A percentile compares a stretch with the other conserved stretches of the same genome.
phyloP scores from a whole-genome alignment of 2,329 filamentous ascomycete genomes.

The Gnomoniopsis smithogilvyi region DNA sequence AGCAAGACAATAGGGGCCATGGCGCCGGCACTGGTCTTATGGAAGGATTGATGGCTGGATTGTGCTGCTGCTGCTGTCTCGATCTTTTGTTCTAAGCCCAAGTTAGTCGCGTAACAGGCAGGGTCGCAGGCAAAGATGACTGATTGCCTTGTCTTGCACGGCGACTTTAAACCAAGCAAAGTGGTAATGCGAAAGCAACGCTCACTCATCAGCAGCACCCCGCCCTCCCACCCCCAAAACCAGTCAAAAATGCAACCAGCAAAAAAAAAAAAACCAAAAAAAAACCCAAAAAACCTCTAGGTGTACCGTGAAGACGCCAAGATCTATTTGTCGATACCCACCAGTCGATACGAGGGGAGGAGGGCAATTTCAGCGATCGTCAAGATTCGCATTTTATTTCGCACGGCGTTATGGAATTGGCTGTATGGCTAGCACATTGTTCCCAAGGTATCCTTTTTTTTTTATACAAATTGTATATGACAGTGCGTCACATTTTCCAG shows the following conservation, averaged over 20 bases:
- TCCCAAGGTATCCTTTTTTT: not conserved
- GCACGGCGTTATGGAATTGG: constrained; percentile 6
- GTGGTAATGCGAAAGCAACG: too few species aligned
- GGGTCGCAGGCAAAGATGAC: too few species aligned
- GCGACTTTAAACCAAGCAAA: too few species aligned
- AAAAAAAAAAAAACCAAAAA: too few species aligned
- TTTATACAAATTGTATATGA: not conserved
- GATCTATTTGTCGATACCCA: not conserved
- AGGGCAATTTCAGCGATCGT: too few species aligned
- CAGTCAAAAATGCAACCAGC: too few species aligned
- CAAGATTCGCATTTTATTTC: constrained; percentile 10
- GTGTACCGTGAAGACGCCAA: too few species aligned
- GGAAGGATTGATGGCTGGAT: constrained; percentile 12
- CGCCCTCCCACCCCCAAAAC: too few species aligned
- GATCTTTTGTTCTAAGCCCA: constrained; percentile 11
- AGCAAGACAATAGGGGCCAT: constrained; percentile 7
- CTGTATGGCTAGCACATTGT: not conserved
- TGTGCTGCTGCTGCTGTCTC: constrained; percentile 20
- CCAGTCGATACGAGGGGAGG: too few species aligned
- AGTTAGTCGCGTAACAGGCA: too few species aligned
- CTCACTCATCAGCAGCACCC: too few species aligned
- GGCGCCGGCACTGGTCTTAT: constrained; percentile 9
- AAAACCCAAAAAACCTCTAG: too few species aligned
- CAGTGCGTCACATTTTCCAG: not conserved
- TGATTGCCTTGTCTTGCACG: not conserved